Base-by-base conservation (phyloP, 225 moss, liverwort and hornwort species). In the Thuidium tamariscinum region DNA sequence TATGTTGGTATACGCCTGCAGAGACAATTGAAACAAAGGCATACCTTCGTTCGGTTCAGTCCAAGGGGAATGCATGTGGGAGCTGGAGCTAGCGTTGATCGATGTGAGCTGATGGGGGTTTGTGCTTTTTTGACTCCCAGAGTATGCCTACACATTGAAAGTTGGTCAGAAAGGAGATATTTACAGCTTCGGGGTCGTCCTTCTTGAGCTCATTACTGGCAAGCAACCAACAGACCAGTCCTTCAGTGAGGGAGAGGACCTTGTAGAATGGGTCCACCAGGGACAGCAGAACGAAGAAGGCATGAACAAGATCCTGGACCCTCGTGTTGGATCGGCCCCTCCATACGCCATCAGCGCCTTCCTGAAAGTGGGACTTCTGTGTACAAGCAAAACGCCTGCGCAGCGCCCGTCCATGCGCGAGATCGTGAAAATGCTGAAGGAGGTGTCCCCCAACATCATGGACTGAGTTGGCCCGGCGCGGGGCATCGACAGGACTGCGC, bases 131-230 rank as follows among this genome's bases (percentile, higher is more conserved):
- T 87, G 88, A 70, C 70, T 84, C 84, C 37, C 90, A 93, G 93
- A 93, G 88, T 93, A 93, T 62, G 93, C 93, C 54, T 93, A 93
- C 80, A 93, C 93, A 22, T 83, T 92, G 89, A 93, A 93, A 88
- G 93, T 93, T 49, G 92, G 92, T 68, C 90, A 87, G 84, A 93
- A 93, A 86, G 89, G 93, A 22, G 93, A 93, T 63, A 88, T 93
- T 75, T 93, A 93, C 85, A 93, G 93, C 92, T 93, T 92, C 68
- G 93, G 93, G 39, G 92, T 93, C 27, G 92, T 93, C 44, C 89
- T 93, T n/a, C 92, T 93, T 22, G 93, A 93, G 88, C 88, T 93
- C 1, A 88, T 93, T 37, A 93, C 82, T 3, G 93, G 93, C 67
- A 93, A 93, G 89, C 88, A 77, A 82, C 93, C 93, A 4, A 90